Base-by-base conservation (phyloP, 2,329 filamentous ascomycete species). In the Cordyceps fumosorosea region DNA sequence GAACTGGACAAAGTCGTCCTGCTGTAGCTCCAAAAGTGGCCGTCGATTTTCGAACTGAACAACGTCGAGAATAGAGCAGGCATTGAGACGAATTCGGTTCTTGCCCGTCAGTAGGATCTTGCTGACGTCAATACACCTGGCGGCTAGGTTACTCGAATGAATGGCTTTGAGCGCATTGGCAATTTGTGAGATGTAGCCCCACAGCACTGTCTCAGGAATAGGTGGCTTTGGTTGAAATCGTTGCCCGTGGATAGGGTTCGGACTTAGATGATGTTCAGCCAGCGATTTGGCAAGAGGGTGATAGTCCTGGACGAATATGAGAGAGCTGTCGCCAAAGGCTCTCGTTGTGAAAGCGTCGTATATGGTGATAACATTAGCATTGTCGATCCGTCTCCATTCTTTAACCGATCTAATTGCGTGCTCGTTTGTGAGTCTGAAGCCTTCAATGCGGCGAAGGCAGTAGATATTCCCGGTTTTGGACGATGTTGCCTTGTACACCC, bases 401-500 rank as follows among this genome's bases (percentile, higher is more conserved):
- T 93, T 91, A 61, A 95, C 89, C 1, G 89, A 86, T 63, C 89
- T 84, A 58, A 98, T 96, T 4, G 93, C 90, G 67, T 91, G 89
- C 69, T 96, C 93, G 69, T 93, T 96, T 16, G 89, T 95, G 56
- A 98, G 77, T 12, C 91, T 88, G 71, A 92, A 97, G 55, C 91
- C 89, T 81, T 97, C 92, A 24, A 99, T 83, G 65, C 95, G 84
- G 65, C 95, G 85, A 53, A 99, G 79, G 62, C 89, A 91, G 75
- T 96, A 98, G n/a, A 88, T 86, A 66, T 90, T 88, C 12, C 93
- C 95, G 68, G 93, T 93, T 72, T 95, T 95, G 73, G 84, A 88
- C 7, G 91, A 96, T 26, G 89, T 87, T 10, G 93, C 93, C 77
- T 98, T 98, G 78, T 97, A 99, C 0, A 96, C 85, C 91, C 93